Evolutionary conservation across 1,284 basidiomycete genomes (phyloP).

Genomic region (Cutaneotrichosporon sp.): DNA sequence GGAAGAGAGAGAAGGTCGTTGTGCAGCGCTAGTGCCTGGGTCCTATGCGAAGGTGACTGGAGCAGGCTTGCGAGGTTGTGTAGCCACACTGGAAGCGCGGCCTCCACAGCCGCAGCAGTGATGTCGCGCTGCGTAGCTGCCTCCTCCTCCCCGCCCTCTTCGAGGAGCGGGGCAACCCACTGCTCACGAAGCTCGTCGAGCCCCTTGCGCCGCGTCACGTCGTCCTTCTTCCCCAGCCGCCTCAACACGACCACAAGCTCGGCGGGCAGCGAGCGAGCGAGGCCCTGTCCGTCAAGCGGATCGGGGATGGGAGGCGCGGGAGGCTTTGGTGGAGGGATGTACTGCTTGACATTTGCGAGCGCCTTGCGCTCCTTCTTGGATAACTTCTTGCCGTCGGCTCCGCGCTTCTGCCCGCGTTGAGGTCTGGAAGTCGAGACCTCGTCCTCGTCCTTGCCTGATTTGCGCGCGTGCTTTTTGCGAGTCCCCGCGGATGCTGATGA

Average conservation of each 20-base stretch:
- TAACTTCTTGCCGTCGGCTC: conserved; percentile 40
- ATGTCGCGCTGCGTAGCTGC: conserved; percentile 56
- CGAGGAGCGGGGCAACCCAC: conserved; percentile 59
- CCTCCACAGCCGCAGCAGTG: conserved; percentile 42
- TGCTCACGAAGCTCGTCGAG: conserved; percentile 74
- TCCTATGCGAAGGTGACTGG: conserved; percentile 74
- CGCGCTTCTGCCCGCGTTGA: conserved; percentile 18
- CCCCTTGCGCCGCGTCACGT: conserved; percentile 78
- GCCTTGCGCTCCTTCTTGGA: conserved; percentile 51
- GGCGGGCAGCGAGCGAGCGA: conserved; percentile 72
- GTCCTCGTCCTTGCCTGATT: conserved; percentile 36
- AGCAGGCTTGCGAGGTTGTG: conserved; percentile 82
- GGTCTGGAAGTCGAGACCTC: conserved; percentile 18
- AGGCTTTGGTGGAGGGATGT: conserved; percentile 83
- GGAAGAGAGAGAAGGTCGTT: conserved; percentile 64
- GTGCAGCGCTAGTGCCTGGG: conserved; percentile 72
- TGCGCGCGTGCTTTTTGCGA: conserved; percentile 64
- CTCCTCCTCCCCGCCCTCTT: conserved; percentile 53
- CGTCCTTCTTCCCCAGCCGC: conserved; percentile 86
- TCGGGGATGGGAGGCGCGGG: conserved; percentile 80
- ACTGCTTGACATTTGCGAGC: conserved; percentile 65
- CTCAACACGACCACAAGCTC: conserved; percentile 81
- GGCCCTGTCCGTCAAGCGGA: conserved; percentile 83
- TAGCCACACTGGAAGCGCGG: conserved; percentile 77
- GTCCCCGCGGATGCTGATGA: conserved; percentile 73